phyloP scores from a whole-genome alignment of 169 alveolate genomes.

The Besnoitia besnoiti region DNA sequence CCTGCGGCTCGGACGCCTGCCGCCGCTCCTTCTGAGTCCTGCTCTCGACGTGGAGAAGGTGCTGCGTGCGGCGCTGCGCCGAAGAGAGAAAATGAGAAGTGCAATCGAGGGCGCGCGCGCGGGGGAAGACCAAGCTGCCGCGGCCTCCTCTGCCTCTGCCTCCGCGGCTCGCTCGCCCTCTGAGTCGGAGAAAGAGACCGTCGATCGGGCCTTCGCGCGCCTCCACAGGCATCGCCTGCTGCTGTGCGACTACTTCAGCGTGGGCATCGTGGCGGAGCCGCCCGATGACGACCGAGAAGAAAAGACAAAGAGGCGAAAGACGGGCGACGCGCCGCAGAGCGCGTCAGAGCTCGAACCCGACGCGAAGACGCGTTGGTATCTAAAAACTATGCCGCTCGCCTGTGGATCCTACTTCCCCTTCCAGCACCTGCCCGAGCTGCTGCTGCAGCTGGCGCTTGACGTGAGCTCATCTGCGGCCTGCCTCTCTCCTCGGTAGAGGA shows the following conservation, averaged over 20 bases:
- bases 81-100: no score
- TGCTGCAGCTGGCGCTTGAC: not conserved
- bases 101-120: no score
- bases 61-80: not conserved
- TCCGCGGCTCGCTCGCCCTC: no score
- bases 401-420: not conserved
- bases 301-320: not conserved
- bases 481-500: not conserved
- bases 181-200: not conserved
- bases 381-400: not conserved
- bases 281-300: not conserved
- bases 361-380: not conserved
- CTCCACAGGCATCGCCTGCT: not conserved
- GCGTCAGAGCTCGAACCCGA: not conserved
- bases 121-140: no score
- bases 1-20: slow-evolving; percentile 48
- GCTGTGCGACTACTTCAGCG: slow-evolving; percentile 7
- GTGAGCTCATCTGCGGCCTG: not conserved
- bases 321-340: not conserved
- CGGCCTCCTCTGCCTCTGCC: no score
- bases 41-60: not conserved
- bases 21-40: slow-evolving; percentile 4
- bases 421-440: not conserved
- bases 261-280: not conserved
- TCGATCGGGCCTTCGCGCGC: not conserved